A percentile compares a stretch with the other conserved stretches of the same genome.
Evolutionary conservation across 2,329 filamentous ascomycete genomes (phyloP).

Genomic region (Neurospora sp.): DNA sequence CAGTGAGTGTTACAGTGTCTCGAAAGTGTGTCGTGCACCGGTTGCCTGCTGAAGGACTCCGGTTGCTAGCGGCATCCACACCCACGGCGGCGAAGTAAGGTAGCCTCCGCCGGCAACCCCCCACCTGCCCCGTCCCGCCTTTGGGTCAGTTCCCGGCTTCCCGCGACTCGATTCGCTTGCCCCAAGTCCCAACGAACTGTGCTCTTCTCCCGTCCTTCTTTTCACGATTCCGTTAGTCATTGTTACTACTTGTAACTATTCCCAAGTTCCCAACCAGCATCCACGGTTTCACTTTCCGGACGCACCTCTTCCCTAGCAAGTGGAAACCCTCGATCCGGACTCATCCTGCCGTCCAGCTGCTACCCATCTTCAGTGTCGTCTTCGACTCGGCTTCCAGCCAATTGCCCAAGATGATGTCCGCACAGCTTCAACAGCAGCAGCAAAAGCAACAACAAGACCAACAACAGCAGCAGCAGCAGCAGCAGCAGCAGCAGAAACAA

Average conservation of each 20-base stretch:
- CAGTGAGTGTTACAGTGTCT: background rate
- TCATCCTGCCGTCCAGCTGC: background rate
- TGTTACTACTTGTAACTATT: background rate
- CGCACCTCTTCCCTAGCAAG: background rate
- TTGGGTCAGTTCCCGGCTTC: background rate
- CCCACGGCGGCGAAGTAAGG: background rate
- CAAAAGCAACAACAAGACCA: slow-evolving; percentile 2
- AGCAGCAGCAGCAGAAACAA: background rate
- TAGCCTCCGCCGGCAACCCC: background rate
- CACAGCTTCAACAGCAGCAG: slow-evolving; percentile 15
- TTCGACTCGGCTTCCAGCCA: background rate
- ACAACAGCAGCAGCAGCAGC: background rate
- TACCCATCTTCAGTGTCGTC: background rate
- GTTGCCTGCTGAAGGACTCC: background rate
- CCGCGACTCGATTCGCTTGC: background rate
- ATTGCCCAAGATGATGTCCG: slow-evolving; percentile 15
- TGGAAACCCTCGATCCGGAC: background rate
- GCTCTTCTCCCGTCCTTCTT: background rate
- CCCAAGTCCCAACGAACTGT: background rate
- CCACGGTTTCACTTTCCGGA: background rate
- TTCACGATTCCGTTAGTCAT: background rate
- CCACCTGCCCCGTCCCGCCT: background rate
- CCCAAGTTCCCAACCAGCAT: background rate
- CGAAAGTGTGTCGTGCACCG: background rate
- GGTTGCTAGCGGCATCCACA: background rate